Evolutionary conservation across 139 green algal genomes (phyloP).

Genomic region (Picochlorum sp.): DNA sequence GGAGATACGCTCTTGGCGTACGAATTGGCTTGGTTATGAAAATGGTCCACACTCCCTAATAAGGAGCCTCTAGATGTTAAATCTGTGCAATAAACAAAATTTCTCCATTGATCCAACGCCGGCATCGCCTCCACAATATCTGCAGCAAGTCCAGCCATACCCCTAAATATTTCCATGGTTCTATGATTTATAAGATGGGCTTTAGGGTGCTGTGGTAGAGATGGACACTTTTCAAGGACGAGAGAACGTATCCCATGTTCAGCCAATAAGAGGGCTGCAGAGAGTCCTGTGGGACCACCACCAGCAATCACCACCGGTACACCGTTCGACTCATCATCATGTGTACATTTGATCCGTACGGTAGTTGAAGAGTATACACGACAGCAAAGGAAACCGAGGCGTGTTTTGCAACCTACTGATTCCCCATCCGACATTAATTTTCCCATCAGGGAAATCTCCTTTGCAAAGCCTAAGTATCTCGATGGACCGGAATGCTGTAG

Average conservation of each 20-base stretch:
- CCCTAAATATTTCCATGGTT: conserved; percentile 75
- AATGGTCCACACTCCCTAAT: conserved; percentile 77
- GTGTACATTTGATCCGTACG: too few relatives aligned
- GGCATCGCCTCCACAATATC: conserved; percentile 40
- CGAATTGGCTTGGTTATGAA: conserved; percentile 23
- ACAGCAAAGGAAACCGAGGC: too few relatives aligned
- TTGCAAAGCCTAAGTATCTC: too few relatives aligned
- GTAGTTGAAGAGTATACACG: too few relatives aligned
- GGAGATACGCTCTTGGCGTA: conserved; percentile 25
- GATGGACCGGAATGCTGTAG: too few relatives aligned
- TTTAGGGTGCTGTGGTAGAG: conserved; percentile 55
- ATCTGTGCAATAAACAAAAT: conserved; percentile 69
- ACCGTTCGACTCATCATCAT: too few relatives aligned
- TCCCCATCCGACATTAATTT: too few relatives aligned
- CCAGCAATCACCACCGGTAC: conserved; percentile 62
- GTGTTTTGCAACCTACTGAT: too few relatives aligned
- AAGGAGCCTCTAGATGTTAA: conserved; percentile 28
- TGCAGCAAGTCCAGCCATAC: conserved; percentile 22
- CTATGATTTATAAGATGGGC: conserved; percentile 93
- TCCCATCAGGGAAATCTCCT: too few relatives aligned
- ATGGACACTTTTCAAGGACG: conserved; percentile 45
- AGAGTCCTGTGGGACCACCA: conserved; percentile 66
- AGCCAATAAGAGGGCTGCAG: conserved; percentile 49
- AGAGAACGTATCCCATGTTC: conserved; percentile 42
- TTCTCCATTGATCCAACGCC: conserved; percentile 66